Base-by-base conservation (phyloP, 176 grass and related monocot species). In the Saccharum spontaneum region DNA sequence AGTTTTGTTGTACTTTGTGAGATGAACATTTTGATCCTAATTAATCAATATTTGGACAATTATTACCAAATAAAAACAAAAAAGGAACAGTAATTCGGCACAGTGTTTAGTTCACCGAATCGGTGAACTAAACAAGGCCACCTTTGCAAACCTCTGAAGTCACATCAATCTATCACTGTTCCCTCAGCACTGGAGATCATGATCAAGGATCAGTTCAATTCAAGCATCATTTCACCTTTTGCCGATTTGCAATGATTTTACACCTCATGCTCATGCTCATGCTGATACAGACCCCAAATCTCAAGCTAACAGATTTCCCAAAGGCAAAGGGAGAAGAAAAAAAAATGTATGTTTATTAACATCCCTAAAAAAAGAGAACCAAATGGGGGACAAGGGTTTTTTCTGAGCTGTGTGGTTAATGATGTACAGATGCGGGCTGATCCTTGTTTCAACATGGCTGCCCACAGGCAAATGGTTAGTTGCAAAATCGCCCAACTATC, bases 401-500 rank as follows among this genome's bases (percentile, higher is more conserved):
- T 68, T 55, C 52, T 41, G 65, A 88, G 71, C 81, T 82, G 70
- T 93, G 79, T 93, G 46, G 73, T 85, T 76, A 75, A 78, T 64
- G 31, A 79, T 57, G 48, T 59, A 82, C 67, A 60, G 54, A 57
- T 72, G 40, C 68, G 70, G 7, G 78, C 62, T 55, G 68, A 70
- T 93, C 82, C 48, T 83, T 85, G 60, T 7, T 50, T 60, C 36
- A 83, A 61, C 61, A 66, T 26, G 46, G 39, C 46, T 23, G n/a
- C 8, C 17, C 69, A 12, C 38, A 38, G 43, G 63, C 48, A 33
- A 44, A 81, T 70, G 38, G 72, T 93, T 93, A 86, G 89, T 70
- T 49, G 77, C 89, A 93, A 96, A 93, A 96, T 59, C 78, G 66
- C 81, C 84, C 31, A 26, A 5, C 73, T 91, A 71, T 86, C 72